A percentile compares a stretch with the other conserved stretches of the same genome.
phyloP scores from a whole-genome alignment of 148 eudicot genomes.

The Rhododendron williamsianum region DNA sequence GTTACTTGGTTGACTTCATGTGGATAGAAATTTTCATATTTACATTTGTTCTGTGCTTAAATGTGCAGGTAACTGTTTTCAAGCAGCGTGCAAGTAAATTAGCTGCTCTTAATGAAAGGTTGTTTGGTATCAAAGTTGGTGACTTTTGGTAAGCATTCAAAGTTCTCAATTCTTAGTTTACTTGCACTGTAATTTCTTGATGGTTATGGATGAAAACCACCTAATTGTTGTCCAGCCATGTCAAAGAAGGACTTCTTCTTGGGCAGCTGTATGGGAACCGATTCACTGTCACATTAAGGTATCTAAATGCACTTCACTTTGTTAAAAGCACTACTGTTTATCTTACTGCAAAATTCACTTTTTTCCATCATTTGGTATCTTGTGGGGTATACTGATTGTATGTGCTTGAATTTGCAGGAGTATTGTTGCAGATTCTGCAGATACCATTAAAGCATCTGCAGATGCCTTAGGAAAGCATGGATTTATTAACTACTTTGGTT shows the following conservation, averaged over 20 bases:
- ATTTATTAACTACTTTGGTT: constrained; percentile 89
- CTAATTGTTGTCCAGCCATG: constrained; percentile 57
- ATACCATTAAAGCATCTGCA: constrained; percentile 65
- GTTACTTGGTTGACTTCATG: background rate
- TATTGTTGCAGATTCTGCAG: constrained; percentile 74
- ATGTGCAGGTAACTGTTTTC: constrained; percentile 75
- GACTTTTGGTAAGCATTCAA: constrained; percentile 61
- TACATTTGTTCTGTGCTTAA: constrained; percentile 17
- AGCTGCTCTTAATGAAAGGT: constrained; percentile 71
- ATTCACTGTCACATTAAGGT: constrained; percentile 87
- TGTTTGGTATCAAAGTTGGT: constrained; percentile 90
- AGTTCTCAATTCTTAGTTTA: constrained; percentile 10
- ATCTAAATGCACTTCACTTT: background rate
- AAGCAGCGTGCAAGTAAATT: constrained; percentile 73
- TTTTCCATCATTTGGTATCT: background rate
- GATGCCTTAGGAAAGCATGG: constrained; percentile 73
- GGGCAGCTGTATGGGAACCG: constrained; percentile 91
- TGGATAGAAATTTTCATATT: background rate
- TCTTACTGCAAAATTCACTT: background rate
- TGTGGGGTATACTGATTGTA: constrained; percentile 6
- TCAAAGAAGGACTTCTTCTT: constrained; percentile 78
- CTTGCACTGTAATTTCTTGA: background rate
- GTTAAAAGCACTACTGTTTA: background rate
- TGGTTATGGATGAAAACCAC: constrained; percentile 9
- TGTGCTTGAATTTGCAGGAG: constrained; percentile 47